Conservation (phyloP, 164 flowering plant genomes). For the Magnolia kwangsiensis region DNA sequence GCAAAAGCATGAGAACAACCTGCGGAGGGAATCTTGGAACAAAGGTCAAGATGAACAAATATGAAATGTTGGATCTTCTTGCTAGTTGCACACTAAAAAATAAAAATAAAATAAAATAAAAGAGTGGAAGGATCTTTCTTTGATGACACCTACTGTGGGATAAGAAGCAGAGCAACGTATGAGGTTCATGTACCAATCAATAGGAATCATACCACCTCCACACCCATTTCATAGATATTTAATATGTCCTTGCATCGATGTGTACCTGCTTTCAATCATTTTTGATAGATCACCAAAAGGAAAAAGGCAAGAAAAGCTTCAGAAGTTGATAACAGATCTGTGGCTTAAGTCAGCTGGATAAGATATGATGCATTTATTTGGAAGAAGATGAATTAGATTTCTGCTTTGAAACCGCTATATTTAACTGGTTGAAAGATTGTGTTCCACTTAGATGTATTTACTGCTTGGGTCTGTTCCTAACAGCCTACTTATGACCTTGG, state of each 20-base stretch:
- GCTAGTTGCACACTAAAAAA: conserved; percentile 8
- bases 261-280: background rate
- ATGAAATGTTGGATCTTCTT: conserved; percentile 12
- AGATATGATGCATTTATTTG: conserved; percentile 14
- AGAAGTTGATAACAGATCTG: conserved; percentile 13
- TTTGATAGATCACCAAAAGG: background rate
- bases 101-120: background rate
- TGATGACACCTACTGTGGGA: too few relatives aligned
- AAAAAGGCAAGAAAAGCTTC: background rate
- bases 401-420: too few relatives aligned
- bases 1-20: background rate
- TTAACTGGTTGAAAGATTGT: too few relatives aligned
- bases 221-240: background rate
- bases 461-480: too few relatives aligned
- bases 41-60: background rate
- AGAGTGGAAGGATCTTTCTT: too few relatives aligned
- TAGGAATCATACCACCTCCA: too few relatives aligned
- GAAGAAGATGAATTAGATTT: too few relatives aligned
- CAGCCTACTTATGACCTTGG: too few relatives aligned
- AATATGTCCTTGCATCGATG: background rate
- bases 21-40: conserved; percentile 16
- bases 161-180: too few relatives aligned
- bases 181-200: too few relatives aligned
- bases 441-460: too few relatives aligned
- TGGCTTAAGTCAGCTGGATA: background rate